These are phyloP conservation scores for Cercophora scortea DNA, from an alignment of 495 filamentous ascomycete species.

Conservation along the genomic window DNA sequence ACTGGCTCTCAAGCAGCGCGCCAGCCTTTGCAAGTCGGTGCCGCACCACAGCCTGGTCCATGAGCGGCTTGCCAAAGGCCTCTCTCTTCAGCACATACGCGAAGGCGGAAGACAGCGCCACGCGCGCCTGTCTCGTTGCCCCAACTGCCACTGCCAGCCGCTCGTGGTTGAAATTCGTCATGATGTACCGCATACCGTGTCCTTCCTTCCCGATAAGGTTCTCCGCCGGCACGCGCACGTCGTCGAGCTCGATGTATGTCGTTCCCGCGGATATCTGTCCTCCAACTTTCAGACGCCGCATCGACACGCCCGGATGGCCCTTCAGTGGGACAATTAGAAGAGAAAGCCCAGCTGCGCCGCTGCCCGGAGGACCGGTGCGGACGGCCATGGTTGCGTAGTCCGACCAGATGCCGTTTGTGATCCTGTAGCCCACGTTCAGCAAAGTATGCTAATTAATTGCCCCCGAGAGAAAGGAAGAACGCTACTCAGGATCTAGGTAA, in stretches of 20 bases:
- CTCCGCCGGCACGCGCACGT: constrained; percentile 58
- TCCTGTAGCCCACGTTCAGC: constrained; percentile 28
- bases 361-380: constrained; percentile 57
- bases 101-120: constrained; percentile 57
- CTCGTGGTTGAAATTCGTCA: constrained; percentile 85
- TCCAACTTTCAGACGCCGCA: constrained; percentile 54
- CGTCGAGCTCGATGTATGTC: constrained; percentile 69
- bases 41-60: constrained; percentile 67
- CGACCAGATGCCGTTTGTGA: constrained; percentile 72
- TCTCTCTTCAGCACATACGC: constrained; percentile 64
- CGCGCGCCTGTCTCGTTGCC: constrained; percentile 53
- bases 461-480: not conserved
- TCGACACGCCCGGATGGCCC: constrained; percentile 51
- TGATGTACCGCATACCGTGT: constrained; percentile 65
- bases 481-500: not conserved
- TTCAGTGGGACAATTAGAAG: constrained; percentile 62
- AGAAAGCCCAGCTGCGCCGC: constrained; percentile 53
- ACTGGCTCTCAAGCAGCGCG: constrained; percentile 59
- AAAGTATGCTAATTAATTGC: not conserved
- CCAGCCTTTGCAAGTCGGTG: constrained; percentile 65
- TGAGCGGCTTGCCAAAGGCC: constrained; percentile 64
- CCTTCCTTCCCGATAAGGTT: constrained; percentile 68
- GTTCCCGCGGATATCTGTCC: constrained; percentile 59
- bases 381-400: constrained; percentile 68
- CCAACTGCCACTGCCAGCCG: constrained; percentile 58